Percentiles rank a stretch among this genome's conserved stretches.
phyloP scores from a whole-genome alignment of 352 stramenopile species.

The Phytopythium chamaehyphon region DNA sequence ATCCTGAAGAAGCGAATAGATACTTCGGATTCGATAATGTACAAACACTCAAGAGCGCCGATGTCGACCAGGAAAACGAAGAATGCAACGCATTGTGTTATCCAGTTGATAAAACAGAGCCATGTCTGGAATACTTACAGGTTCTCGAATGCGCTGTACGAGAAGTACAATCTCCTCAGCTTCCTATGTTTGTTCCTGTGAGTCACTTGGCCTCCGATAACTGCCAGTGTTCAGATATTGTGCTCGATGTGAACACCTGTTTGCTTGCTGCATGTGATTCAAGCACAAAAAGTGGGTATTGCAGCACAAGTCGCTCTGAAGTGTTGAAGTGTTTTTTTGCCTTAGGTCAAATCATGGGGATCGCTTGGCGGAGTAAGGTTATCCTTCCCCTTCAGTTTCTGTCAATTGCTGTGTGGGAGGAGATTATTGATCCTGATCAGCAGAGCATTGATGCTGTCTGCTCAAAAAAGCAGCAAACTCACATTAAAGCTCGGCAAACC shows the following conservation, averaged over 20 bases:
- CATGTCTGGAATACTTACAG: constrained; percentile 29
- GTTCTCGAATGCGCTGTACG: constrained; percentile 37
- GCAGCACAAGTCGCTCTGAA: constrained; percentile 14
- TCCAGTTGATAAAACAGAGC: too few relatives aligned
- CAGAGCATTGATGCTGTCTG: too few relatives aligned
- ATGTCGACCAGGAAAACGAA: constrained; percentile 15
- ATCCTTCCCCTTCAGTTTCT: constrained; percentile 52
- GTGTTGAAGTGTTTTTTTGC: constrained; percentile 50
- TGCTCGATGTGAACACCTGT: constrained; percentile 56
- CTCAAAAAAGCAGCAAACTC: not conserved
- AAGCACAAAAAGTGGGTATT: constrained; percentile 5
- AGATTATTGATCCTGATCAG: constrained; percentile 15
- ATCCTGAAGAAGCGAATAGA: not conserved
- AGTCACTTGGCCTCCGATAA: not conserved
- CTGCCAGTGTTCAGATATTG: constrained; percentile 1
- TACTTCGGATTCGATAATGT: not conserved
- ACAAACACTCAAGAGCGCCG: too few relatives aligned
- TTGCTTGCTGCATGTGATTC: constrained; percentile 9
- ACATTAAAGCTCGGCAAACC: constrained; percentile 3
- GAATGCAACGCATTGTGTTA: too few relatives aligned
- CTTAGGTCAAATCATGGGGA: constrained; percentile 54
- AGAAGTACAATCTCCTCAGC: constrained; percentile 56
- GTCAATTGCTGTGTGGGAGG: constrained; percentile 36
- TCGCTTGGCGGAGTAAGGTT: constrained; percentile 48
- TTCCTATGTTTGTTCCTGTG: constrained; percentile 49